A percentile compares a stretch with the other conserved stretches of the same genome.
These are phyloP conservation scores for Cytauxzoon felis DNA, from an alignment of 169 alveolate species.

Conservation along the genomic window DNA sequence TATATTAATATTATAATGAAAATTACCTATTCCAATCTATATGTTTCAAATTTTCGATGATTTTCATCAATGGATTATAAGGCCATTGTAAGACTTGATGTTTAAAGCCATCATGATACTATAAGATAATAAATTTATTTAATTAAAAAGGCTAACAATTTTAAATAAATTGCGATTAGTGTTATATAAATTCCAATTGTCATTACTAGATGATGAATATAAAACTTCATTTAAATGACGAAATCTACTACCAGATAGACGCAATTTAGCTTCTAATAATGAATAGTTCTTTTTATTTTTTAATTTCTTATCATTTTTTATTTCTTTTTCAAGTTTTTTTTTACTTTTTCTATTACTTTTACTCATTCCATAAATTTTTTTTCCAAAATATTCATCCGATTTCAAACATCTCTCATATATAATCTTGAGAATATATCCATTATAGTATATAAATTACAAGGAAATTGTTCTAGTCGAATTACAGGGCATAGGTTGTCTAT, in stretches of 20 bases:
- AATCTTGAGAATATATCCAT: no score
- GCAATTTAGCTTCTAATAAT: slow-evolving; percentile 9
- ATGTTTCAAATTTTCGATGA: slow-evolving; percentile 45
- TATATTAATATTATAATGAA: no score
- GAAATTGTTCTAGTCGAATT: no score
- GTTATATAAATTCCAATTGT: neutral
- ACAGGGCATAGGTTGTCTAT: no score
- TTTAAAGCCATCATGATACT: slow-evolving; percentile 69
- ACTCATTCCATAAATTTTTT: no score
- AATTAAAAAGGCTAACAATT: slow-evolving; percentile 1
- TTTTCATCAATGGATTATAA: slow-evolving; percentile 50
- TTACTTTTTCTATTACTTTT: no score
- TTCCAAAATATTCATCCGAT: no score
- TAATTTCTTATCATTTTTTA: neutral
- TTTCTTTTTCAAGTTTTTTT: neutral
- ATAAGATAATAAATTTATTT: neutral
- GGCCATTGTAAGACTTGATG: slow-evolving; percentile 71
- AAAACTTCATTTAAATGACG: slow-evolving; percentile 44
- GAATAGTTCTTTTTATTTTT: slow-evolving; percentile 1
- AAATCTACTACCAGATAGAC: slow-evolving; percentile 56
- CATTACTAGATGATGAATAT: slow-evolving; percentile 25
- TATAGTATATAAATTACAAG: no score
- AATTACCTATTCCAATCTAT: slow-evolving; percentile 3
- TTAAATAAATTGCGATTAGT: slow-evolving; percentile 22
- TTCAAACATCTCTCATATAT: no score